Evolutionary conservation across 768 basidiomycete species (phyloP).

Genomic region (Dioszegia crocea): DNA sequence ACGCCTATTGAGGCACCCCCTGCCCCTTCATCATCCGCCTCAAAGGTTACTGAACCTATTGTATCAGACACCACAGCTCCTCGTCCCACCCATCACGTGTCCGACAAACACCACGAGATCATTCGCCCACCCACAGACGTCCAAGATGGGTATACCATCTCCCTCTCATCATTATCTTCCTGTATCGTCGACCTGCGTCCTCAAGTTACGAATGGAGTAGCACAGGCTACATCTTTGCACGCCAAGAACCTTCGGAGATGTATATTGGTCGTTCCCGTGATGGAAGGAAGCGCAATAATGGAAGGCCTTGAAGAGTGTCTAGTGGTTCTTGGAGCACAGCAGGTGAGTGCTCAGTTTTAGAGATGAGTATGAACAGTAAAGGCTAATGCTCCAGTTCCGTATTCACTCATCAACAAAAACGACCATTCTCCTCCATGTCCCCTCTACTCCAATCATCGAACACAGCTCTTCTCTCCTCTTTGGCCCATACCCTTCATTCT

Average conservation of each 20-base stretch:
- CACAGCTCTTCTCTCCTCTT: slow-evolving; percentile 64
- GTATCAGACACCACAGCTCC: background rate
- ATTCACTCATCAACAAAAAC: slow-evolving; percentile 71
- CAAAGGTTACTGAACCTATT: background rate
- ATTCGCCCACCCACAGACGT: background rate
- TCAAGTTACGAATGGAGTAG: background rate
- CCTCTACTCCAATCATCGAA: slow-evolving; percentile 77
- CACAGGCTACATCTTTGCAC: slow-evolving; percentile 57
- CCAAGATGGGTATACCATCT: slow-evolving; percentile 49
- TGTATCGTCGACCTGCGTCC: slow-evolving; percentile 66
- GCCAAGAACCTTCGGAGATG: slow-evolving; percentile 60
- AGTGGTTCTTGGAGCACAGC: slow-evolving; percentile 72
- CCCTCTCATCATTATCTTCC: slow-evolving; percentile 62
- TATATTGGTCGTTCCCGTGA: slow-evolving; percentile 62
- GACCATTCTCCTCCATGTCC: slow-evolving; percentile 63
- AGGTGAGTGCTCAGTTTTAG: slow-evolving; percentile 56
- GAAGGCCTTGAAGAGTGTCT: slow-evolving; percentile 62
- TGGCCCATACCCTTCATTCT: slow-evolving; percentile 57
- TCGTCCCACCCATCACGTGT: background rate
- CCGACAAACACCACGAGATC: background rate
- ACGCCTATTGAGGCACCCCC: slow-evolving; percentile 25
- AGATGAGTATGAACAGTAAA: background rate
- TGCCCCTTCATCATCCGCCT: background rate
- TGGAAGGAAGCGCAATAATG: slow-evolving; percentile 69
- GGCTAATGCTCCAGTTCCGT: slow-evolving; percentile 62